A percentile compares a stretch with the other conserved stretches of the same genome.
Evolutionary conservation across 2,329 filamentous ascomycete genomes (phyloP).

Genomic region (Fusarium napiforme): DNA sequence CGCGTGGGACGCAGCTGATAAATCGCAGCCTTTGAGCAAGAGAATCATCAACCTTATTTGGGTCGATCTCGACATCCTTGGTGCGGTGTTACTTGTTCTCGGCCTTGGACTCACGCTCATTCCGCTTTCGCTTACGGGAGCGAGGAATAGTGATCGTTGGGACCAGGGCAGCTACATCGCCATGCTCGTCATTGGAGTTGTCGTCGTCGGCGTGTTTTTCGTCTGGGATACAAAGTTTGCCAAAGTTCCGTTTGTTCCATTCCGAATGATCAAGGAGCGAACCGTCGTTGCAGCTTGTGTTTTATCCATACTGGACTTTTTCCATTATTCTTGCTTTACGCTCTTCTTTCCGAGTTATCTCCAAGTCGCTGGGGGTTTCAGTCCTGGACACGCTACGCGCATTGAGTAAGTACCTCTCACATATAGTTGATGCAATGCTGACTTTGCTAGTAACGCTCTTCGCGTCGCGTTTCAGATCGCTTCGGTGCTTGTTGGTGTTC

Average conservation of each 20-base stretch:
- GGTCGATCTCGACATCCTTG: constrained; percentile 50
- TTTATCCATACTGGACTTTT: constrained; percentile 51
- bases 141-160: constrained; percentile 48
- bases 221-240: constrained; percentile 53
- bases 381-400: constrained; percentile 50
- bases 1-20: constrained; percentile 29
- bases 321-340: constrained; percentile 53
- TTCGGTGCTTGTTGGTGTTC: constrained; percentile 48
- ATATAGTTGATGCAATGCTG: accelerated
- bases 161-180: constrained; percentile 50
- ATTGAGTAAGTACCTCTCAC: constrained; percentile 42
- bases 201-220: constrained; percentile 43
- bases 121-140: constrained; percentile 52
- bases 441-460: constrained; percentile 41
- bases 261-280: constrained; percentile 52
- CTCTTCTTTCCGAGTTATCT: constrained; percentile 56
- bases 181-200: constrained; percentile 47
- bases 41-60: constrained; percentile 40
- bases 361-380: constrained; percentile 52
- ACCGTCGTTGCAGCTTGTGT: constrained; percentile 54
- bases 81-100: constrained; percentile 47
- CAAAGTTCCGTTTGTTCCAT: constrained; percentile 52
- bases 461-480: constrained; percentile 52
- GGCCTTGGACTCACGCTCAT: constrained; percentile 51
- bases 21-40: constrained; percentile 30